A percentile compares a stretch with the other conserved stretches of the same genome.
Conservation (phyloP, 331 rosid genomes). For the Phaseolus coccineus region DNA sequence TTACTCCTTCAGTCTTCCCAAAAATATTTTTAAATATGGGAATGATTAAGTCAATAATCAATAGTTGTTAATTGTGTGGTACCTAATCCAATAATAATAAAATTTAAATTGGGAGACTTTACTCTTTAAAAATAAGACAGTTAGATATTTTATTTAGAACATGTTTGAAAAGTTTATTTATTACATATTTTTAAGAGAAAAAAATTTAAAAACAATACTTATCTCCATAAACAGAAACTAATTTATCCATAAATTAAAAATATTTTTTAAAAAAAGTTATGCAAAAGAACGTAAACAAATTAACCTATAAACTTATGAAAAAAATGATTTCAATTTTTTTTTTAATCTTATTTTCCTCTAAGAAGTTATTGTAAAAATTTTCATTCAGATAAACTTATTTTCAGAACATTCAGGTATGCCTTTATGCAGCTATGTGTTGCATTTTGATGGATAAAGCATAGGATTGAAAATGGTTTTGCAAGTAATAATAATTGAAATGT, state of each 20-base stretch:
- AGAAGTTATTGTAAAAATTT: too few relatives aligned
- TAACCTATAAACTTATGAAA: too few relatives aligned
- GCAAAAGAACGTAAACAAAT: too few relatives aligned
- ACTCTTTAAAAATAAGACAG: background rate
- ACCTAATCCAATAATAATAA: background rate
- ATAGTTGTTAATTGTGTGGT: background rate
- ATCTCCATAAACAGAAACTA: too few relatives aligned
- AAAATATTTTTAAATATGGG: constrained; percentile 22
- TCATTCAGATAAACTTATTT: background rate
- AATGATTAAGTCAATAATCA: constrained; percentile 22
- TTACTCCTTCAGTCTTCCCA: constrained; percentile 24
- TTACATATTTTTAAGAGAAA: too few relatives aligned
- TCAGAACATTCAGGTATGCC: background rate
- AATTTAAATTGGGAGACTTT: background rate
- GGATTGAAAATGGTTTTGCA: constrained; percentile 1
- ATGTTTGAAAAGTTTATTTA: too few relatives aligned
- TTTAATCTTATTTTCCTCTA: too few relatives aligned
- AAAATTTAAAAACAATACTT: too few relatives aligned
- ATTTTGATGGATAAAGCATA: background rate
- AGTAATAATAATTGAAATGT: background rate
- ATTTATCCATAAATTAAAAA: too few relatives aligned
- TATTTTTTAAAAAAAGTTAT: too few relatives aligned
- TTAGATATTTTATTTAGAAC: background rate
- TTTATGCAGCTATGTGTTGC: constrained; percentile 6
- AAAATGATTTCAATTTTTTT: too few relatives aligned